Conservation (phyloP, 345 rosid species). For the Erysimum cheiranthoides region DNA sequence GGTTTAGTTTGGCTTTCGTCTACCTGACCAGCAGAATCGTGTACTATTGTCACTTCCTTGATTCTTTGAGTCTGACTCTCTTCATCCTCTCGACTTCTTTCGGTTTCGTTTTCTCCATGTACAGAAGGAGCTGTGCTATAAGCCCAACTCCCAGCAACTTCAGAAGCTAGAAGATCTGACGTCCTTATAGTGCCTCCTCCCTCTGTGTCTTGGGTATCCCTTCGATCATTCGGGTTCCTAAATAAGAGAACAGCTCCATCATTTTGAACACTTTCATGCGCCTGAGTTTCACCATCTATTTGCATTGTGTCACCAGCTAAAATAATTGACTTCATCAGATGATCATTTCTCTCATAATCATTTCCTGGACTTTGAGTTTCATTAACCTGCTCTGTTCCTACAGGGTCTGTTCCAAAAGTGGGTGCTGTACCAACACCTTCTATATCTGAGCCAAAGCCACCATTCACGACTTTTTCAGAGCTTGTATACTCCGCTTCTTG, state of each 20-base stretch:
- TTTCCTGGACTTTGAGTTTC: slow-evolving; percentile 78
- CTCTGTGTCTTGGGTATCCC: slow-evolving; percentile 63
- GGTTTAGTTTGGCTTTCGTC: slow-evolving; percentile 70
- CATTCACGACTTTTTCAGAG: slow-evolving; percentile 53
- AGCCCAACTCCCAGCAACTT: slow-evolving; percentile 92
- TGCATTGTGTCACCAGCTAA: slow-evolving; percentile 82
- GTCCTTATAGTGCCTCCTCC: slow-evolving; percentile 69
- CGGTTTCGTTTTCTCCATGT: slow-evolving; percentile 76
- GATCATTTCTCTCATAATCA: slow-evolving; percentile 49
- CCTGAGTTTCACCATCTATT: slow-evolving; percentile 71
- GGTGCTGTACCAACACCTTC: slow-evolving; percentile 67
- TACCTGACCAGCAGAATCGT: slow-evolving; percentile 53
- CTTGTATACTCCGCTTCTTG: slow-evolving; percentile 76
- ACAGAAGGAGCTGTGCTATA: slow-evolving; percentile 83
- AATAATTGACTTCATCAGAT: slow-evolving; percentile 48
- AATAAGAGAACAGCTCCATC: slow-evolving; percentile 37
- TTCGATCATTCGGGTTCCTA: slow-evolving; percentile 51
- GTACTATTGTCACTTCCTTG: slow-evolving; percentile 45
- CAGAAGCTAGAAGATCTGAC: slow-evolving; percentile 84
- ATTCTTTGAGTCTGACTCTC: slow-evolving; percentile 47
- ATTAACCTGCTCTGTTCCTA: slow-evolving; percentile 78
- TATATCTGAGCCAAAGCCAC: slow-evolving; percentile 87
- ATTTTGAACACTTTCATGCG: slow-evolving; percentile 52
- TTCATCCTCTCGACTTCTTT: slow-evolving; percentile 53
- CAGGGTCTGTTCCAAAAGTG: slow-evolving; percentile 57